phyloP scores from a whole-genome alignment of 345 rosid species.

The Populus alba region DNA sequence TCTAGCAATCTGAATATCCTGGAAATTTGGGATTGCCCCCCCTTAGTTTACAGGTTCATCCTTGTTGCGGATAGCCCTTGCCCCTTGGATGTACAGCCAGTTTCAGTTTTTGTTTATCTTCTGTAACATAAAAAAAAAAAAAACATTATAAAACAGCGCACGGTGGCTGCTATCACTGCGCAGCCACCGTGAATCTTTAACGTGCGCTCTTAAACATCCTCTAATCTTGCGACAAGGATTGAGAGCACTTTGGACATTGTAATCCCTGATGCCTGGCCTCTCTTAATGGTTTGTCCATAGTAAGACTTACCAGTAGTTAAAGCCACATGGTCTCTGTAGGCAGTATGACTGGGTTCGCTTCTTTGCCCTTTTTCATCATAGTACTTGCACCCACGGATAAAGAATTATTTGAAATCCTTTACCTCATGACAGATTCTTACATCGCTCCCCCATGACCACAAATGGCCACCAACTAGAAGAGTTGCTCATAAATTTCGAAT shows the following conservation, averaged over 20 bases:
- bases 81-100: no score
- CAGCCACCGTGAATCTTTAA: background rate
- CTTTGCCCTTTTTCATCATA: background rate
- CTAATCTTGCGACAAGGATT: background rate
- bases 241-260: background rate
- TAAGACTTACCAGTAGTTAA: background rate
- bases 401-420: background rate
- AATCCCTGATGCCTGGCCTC: background rate
- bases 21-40: background rate
- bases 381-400: background rate
- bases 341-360: background rate
- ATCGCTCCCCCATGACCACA: no score
- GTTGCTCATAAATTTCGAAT: no score
- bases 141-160: no score
- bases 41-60: background rate
- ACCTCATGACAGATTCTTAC: no score
- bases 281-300: background rate
- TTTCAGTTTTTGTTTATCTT: no score
- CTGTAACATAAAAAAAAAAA: no score
- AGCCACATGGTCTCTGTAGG: background rate
- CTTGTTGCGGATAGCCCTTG: background rate
- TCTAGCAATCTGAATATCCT: background rate
- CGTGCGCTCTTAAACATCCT: no score
- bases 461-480: no score
- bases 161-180: background rate